Conservation (phyloP, 179 eudicot genomes). For the Corrigiola litoralis region DNA sequence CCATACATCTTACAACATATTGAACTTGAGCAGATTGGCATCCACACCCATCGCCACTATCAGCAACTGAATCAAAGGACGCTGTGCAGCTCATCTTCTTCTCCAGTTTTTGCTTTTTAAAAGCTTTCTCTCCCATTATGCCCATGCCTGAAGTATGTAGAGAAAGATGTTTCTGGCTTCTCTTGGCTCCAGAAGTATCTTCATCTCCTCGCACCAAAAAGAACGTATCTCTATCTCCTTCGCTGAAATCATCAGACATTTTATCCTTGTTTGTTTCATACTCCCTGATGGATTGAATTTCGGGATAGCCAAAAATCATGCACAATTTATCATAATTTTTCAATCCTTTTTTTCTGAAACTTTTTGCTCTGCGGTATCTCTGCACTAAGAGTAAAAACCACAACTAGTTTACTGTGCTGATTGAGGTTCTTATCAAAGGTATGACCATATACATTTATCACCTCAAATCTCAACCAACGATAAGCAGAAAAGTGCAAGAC, state of each 20-base stretch:
- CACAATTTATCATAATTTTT: conserved; percentile 34
- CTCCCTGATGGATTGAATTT: not conserved
- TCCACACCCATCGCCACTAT: conserved; percentile 24
- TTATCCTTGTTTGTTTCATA: conserved; percentile 15
- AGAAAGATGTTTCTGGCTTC: not conserved
- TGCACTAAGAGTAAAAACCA: conserved; percentile 5
- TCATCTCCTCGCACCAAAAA: too few species aligned
- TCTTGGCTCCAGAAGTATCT: conserved; percentile 13
- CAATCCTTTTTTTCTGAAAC: conserved; percentile 31
- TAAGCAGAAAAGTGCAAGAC: not conserved
- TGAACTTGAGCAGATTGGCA: conserved; percentile 18
- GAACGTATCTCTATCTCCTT: too few species aligned
- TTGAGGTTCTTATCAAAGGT: not conserved
- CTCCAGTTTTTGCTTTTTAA: conserved; percentile 23
- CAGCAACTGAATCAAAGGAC: conserved; percentile 29
- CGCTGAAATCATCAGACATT: conserved; percentile 17
- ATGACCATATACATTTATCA: not conserved
- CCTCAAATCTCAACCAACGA: not conserved
- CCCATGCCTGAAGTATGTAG: not conserved
- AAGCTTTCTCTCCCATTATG: conserved; percentile 11
- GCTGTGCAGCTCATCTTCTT: conserved; percentile 20
- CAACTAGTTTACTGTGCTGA: not conserved
- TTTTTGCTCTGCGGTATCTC: conserved; percentile 30
- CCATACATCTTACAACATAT: conserved; percentile 32
- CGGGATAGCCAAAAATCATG: conserved; percentile 24